Base-by-base conservation (phyloP, 1,139 yeast genomes). In the Scheffersomyces segobiensis region DNA sequence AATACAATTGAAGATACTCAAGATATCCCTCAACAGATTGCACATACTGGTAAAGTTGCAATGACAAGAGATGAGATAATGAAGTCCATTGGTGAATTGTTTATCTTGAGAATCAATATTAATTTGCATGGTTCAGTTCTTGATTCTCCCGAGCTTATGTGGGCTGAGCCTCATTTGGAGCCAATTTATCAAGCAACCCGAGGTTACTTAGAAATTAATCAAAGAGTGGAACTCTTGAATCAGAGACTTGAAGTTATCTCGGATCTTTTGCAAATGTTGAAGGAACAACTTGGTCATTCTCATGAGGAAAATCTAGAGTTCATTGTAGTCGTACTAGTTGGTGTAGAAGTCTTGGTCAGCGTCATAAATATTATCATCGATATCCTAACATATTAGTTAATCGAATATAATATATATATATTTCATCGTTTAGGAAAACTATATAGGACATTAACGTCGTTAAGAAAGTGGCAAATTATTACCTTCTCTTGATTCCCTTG, bases 121-220 rank as follows among this genome's bases (percentile, higher is more conserved):
- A 95, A 95, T 69, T 79, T 95, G 61, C 98, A 95, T 75, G 98
- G 98, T 1, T 92, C 98, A 1, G 96, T 95, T 22, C 78, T 95
- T 62, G 99, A 95, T 71, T 91, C 97, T 1, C 99, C 99, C 0
- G 98, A 95, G 71, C 84, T 95, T 59, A 93, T 95, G 97, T 95
- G 99, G 99, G 88, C 97, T 0, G 98, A 95, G 70, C 99, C 99
- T 1, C 97, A 93, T 68, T 79, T 95, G 60, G 98, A 95, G 71
- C 99, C 99, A 0, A 93, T 93, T 57, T 95, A 95, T 73, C 98
- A 93, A 72, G 98, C 98, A 0, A 91, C 97, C 2, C 85, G 98
- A 70, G 97, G 98, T 0, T 95, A 95, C 71, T 76, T 93, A 63
- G 98, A 93, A 69, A 93, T 95, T 65, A 93, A 93, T 71, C 98